Percentiles rank a stretch among this genome's conserved stretches.
Evolutionary conservation across 306 rosid genomes (phyloP).

Genomic region (Casuarina cunninghamiana): DNA sequence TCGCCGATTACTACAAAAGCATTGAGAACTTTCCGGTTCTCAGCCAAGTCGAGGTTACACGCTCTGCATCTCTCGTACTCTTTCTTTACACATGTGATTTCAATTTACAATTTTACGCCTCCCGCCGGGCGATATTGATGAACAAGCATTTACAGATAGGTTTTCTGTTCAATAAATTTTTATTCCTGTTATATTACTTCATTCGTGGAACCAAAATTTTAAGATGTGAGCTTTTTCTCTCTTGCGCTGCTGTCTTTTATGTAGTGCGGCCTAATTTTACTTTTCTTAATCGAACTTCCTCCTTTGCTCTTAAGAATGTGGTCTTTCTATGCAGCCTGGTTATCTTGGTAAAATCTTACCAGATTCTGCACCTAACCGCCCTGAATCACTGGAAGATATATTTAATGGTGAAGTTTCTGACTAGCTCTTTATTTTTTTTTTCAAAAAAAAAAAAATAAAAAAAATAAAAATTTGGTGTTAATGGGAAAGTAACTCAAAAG

Average conservation of each 20-base stretch:
- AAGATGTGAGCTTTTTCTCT: not conserved
- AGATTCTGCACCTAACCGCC: constrained; percentile 73
- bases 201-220: not conserved
- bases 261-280: not conserved
- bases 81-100: not conserved
- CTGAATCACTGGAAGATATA: constrained; percentile 67
- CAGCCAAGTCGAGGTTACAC: constrained; percentile 84
- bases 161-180: too few species aligned
- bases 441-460: too few species aligned
- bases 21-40: constrained; percentile 75
- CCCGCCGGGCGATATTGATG: too few species aligned
- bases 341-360: constrained; percentile 81
- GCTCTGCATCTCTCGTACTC: not conserved
- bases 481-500: not conserved
- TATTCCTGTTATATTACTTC: too few species aligned
- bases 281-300: not conserved
- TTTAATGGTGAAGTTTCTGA: constrained; percentile 62
- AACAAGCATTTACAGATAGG: too few species aligned
- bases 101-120: not conserved
- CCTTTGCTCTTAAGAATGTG: not conserved
- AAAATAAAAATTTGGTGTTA: not conserved
- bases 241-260: not conserved
- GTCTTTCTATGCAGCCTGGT: constrained; percentile 66
- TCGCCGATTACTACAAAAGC: constrained; percentile 90
- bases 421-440: not conserved